Base-by-base conservation (phyloP, 768 basidiomycete genomes). In the Lyophyllum semitale region DNA sequence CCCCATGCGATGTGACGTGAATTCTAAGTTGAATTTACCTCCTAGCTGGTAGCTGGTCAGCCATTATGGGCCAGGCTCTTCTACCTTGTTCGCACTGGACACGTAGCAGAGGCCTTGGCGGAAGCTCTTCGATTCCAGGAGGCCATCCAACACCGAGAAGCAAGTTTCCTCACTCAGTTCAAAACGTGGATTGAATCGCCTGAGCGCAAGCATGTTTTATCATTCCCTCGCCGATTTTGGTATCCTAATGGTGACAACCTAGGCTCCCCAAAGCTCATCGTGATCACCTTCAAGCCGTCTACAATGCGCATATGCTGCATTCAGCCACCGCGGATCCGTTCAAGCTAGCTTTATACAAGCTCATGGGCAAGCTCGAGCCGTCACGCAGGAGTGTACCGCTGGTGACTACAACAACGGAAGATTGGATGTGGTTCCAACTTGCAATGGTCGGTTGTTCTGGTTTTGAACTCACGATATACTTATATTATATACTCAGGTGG, bases 371-470 rank as follows among this genome's bases (percentile, higher is more conserved):
- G 63, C 82, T 96, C 49, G 97, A 99, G 62, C 85, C 93, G 1
- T 72, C 82, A 4, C 79, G 91, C 53, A 81, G 94, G 45, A 89
- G 84, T 63, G 87, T 95, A 2, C 82, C 85, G 5, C 84, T 87
- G 37, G 93, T 98, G 4, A 98, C 95, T 0, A 82, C 83, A 9
- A 95, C 95, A 1, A 95, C 93, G 2, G 97, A 98, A 68, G 97
- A 99, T 70, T 99, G 96, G 96, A 77, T 98, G 32, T 99, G 96
- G 96, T 88, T 95, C 77, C 95, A 99, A 73, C 80, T 98, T 13
- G 81, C 88, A 1, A 89, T 98, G 84, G 91, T 86, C 45, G 27
- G 74, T 59, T 8, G 4, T 13, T 33, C 52, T 40, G 23, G n/a
- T n/a, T n/a, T n/a, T n/a, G n/a, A n/a, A n/a, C n/a, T n/a, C n/a